Percentiles rank a stretch among this genome's conserved stretches.
These are phyloP conservation scores for Candida albicans DNA, from an alignment of 1,139 yeast species.

Conservation along the genomic window DNA sequence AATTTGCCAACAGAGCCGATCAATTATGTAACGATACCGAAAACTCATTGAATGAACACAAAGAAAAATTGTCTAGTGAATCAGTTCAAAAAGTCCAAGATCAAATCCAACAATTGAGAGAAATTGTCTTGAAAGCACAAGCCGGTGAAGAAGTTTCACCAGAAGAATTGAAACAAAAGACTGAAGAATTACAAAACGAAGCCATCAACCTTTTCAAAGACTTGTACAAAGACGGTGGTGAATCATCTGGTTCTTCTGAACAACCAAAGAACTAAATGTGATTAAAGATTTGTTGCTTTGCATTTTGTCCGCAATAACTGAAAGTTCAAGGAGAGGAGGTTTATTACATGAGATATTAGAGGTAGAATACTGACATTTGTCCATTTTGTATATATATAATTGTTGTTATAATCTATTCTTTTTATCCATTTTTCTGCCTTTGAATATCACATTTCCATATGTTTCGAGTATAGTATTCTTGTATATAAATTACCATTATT, in stretches of 20 bases:
- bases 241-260: slow-evolving; percentile 28
- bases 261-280: slow-evolving; percentile 44
- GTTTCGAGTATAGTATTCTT: too few species aligned
- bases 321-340: neutral
- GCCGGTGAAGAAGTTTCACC: slow-evolving; percentile 86
- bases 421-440: slow-evolving; percentile 2
- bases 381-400: slow-evolving; percentile 8
- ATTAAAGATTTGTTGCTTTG: slow-evolving; percentile 3
- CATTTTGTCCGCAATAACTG: neutral
- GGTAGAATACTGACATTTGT: neutral
- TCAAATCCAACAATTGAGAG: slow-evolving; percentile 78
- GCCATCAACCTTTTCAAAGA: slow-evolving; percentile 94
- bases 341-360: too few species aligned
- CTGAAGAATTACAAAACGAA: slow-evolving; percentile 90
- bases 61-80: slow-evolving; percentile 85
- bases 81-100: slow-evolving; percentile 85
- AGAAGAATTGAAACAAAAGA: slow-evolving; percentile 84
- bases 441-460: neutral
- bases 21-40: slow-evolving; percentile 96
- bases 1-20: slow-evolving; percentile 95
- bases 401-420: neutral
- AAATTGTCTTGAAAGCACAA: slow-evolving; percentile 90
- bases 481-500: too few species aligned
- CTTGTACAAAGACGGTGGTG: slow-evolving; percentile 71
- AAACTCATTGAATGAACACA: slow-evolving; percentile 89